These are phyloP conservation scores for Hordeum pubiflorum DNA, from an alignment of 202 grass and related monocot species.

Conservation along the genomic window DNA sequence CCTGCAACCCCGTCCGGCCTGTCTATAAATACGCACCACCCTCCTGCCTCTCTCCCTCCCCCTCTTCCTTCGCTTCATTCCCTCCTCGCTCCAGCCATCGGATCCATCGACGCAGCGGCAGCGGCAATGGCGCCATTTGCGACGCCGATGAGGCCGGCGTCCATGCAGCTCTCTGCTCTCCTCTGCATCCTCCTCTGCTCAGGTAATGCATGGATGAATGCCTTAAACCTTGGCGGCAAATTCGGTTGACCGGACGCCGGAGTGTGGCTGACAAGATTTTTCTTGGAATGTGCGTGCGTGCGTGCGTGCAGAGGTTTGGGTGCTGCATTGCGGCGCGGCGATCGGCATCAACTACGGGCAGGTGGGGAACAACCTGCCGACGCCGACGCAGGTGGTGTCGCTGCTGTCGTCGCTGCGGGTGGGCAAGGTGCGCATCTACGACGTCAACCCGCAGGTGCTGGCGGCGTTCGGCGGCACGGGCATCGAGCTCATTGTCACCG, in stretches of 20 bases:
- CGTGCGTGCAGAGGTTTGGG: conserved; percentile 46
- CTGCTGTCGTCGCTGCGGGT: conserved; percentile 60
- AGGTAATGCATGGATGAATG: conserved; percentile 31
- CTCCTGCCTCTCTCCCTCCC: conserved; percentile 30
- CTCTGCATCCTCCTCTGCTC: conserved; percentile 42
- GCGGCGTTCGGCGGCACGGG: conserved; percentile 54
- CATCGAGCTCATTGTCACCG: conserved; percentile 79
- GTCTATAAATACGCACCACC: conserved; percentile 24
- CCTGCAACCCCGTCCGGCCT: neutral
- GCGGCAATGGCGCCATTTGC: conserved; percentile 27
- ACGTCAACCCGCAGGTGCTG: conserved; percentile 79
- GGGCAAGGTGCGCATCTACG: conserved; percentile 80
- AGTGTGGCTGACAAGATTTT: neutral
- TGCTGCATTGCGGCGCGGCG: conserved; percentile 24
- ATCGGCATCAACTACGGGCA: conserved; percentile 98
- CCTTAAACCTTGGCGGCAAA: neutral
- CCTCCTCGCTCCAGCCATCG: neutral
- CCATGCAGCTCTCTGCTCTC: conserved; percentile 10
- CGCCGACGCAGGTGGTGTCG: conserved; percentile 45
- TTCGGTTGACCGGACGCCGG: neutral
- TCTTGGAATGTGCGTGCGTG: conserved; percentile 28
- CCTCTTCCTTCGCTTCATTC: conserved; percentile 21
- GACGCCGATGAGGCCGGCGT: neutral
- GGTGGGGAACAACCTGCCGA: conserved; percentile 77
- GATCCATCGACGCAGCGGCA: neutral